A percentile compares a stretch with the other conserved stretches of the same genome.
Conservation (phyloP, 257 asterid species). For the Plectranthus barbatus region DNA sequence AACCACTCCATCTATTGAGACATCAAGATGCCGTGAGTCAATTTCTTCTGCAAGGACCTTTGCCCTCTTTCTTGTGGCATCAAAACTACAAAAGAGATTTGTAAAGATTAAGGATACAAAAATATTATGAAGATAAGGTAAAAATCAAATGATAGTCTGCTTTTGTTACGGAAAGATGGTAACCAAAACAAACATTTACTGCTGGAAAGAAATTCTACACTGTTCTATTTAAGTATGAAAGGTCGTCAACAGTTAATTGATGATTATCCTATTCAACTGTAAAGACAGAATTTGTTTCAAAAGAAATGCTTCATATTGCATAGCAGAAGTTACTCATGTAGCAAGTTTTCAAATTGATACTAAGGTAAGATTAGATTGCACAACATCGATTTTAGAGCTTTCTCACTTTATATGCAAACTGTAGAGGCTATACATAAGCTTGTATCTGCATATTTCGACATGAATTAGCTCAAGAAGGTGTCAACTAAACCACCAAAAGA, state of each 20-base stretch:
- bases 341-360: neutral
- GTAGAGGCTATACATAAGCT: neutral
- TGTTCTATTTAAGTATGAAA: too few species aligned
- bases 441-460: neutral
- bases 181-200: too few species aligned
- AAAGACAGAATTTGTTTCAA: neutral
- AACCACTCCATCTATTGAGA: conserved; percentile 76
- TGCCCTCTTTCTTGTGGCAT: conserved; percentile 65
- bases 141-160: too few species aligned
- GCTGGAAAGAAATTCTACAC: too few species aligned
- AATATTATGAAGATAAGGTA: too few species aligned
- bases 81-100: conserved; percentile 48
- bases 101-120: conserved; percentile 1
- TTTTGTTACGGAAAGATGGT: too few species aligned
- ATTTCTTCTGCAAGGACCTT: conserved; percentile 85
- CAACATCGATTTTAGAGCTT: neutral
- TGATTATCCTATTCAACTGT: neutral
- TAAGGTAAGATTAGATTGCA: neutral
- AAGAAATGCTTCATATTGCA: neutral
- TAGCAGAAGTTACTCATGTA: neutral
- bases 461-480: neutral
- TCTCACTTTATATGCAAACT: neutral
- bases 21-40: conserved; percentile 93
- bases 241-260: neutral
- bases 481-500: neutral